phyloP scores from a whole-genome alignment of 2,329 filamentous ascomycete species.

The Akanthomyces uredinophilus region DNA sequence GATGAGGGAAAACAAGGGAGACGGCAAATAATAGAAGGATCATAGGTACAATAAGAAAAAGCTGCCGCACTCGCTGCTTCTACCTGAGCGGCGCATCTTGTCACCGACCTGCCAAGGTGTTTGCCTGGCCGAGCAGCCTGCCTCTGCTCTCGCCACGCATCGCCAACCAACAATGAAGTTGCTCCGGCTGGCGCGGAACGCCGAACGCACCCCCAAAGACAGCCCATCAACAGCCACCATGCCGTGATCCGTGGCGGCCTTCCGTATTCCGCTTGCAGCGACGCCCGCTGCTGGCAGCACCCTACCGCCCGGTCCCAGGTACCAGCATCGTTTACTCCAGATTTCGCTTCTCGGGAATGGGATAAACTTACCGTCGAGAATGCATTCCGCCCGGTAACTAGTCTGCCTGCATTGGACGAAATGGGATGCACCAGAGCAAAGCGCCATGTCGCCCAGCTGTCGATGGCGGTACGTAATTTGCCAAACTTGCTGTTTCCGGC shows the following conservation, averaged over 20 bases:
- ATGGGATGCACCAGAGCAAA: not conserved
- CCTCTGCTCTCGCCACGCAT: not conserved
- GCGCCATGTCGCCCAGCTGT: not conserved
- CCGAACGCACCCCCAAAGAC: not conserved
- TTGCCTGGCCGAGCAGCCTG: not conserved
- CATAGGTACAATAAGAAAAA: too few species aligned
- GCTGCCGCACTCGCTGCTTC: too few species aligned
- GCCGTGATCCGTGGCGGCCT: not conserved
- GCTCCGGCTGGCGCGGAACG: not conserved
- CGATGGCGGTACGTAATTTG: not conserved
- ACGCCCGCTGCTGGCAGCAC: not conserved
- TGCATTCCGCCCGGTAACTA: not conserved
- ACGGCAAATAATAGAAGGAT: too few species aligned
- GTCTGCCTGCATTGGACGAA: not conserved
- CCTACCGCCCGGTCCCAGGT: not conserved
- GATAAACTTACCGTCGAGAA: not conserved
- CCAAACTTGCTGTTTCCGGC: slow-evolving; percentile 1
- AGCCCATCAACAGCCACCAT: not conserved
- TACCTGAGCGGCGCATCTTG: too few species aligned
- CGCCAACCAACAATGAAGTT: not conserved
- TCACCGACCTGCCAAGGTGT: too few species aligned
- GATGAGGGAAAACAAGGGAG: too few species aligned
- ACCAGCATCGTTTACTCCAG: not conserved
- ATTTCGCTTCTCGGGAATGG: not conserved
- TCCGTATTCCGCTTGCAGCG: slow-evolving; percentile 1